Evolutionary conservation across 306 rosid species (phyloP), one percentile per base, ranked within the genome.

Genomic region (Vachellia collinsii): DNA sequence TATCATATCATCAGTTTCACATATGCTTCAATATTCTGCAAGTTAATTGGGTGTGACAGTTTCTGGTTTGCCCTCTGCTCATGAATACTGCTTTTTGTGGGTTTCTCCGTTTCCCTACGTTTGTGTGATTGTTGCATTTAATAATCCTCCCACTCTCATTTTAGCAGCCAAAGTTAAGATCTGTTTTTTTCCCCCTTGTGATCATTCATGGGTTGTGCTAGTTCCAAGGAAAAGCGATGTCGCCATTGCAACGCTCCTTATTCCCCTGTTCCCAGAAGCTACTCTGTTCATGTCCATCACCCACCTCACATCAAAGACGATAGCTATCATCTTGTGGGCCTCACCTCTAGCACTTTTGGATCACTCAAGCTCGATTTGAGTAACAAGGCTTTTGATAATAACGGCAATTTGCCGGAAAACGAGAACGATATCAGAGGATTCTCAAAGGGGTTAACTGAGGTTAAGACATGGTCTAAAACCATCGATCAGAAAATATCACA

Each of bases 221-320:
- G 79, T 78, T 94, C 98, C 2, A 94, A 91, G 88, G 89, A 85
- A 79, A 82, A 87, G 76, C 88, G 93, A 65, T 94, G 98, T 83
- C 87, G 86, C 70, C 92, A 90, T 75, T 94, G 98, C 88, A 87
- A 85, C 56, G 81, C 79, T 17, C 87, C 91, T 6, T 83, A 84
- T 83, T 87, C 97, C 34, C 98, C 98, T 61, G 69, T 87, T 44
- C 72, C 93, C 3, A 85, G 97, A 77, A 94, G 97, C 90, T 90
- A 88, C 82, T 91, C 98, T 19, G 87, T 94, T 91, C 97, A 91
- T 64, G 91, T 84, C 11, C 98, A 90, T 82, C 97, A 94, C 74
- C 97, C 90, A 10, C 91, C 97, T 10, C 88, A 89, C 78, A 42
- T 36, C 7, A 72, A 78, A 47, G 89, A 85, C 14, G 97, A 94